Base-by-base conservation (phyloP, 352 stramenopile genomes). In the Pythium grandisporangium region DNA sequence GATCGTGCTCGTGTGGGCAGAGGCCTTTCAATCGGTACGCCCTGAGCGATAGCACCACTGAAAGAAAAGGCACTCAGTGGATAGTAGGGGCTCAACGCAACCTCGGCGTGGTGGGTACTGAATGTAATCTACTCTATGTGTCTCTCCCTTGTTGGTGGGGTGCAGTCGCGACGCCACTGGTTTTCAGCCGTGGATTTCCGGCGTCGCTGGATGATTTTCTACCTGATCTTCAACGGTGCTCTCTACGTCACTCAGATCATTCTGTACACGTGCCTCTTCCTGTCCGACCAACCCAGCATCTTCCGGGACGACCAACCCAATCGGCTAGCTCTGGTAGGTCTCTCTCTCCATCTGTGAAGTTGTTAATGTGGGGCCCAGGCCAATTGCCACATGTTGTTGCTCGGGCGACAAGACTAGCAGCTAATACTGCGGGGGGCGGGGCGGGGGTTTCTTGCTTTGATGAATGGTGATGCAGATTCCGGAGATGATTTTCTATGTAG, bases 191-290 rank as follows among this genome's bases (percentile, higher is more conserved):
- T 70, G 17, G 53, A 73, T 13, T 96, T 95, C 42, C 73, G 84
- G 19, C 73, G 79, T 8, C 74, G 80, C 16, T 95, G 86, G 76
- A 89, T 96, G 73, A 89, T 95, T 26, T 91, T 91, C 37, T 96
- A 96, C 53, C 61, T 96, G 23, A 67, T 95, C 21, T 96, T 96
- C 57, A 96, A 96, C 57, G 82, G 77, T 24, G 66, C 61, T 23
- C 55, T 96, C 13, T 96, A 96, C 63, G 53, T 86, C 19, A 77
- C 71, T 29, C 86, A 96, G 61, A 44, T 96, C 12, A 60, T 95
- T 45, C 60, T 96, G 26, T 96, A 96, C 58, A 65, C 73, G 17
- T 73, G 84, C 50, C 64, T 96, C 20, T 95, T 96, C 45, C 61
- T 96, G 23, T 73, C 79, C 33, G 74, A 84, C 48, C 66, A 84